Base-by-base conservation (phyloP, 1,139 yeast genomes). In the Debaryomyces singareniensis region DNA sequence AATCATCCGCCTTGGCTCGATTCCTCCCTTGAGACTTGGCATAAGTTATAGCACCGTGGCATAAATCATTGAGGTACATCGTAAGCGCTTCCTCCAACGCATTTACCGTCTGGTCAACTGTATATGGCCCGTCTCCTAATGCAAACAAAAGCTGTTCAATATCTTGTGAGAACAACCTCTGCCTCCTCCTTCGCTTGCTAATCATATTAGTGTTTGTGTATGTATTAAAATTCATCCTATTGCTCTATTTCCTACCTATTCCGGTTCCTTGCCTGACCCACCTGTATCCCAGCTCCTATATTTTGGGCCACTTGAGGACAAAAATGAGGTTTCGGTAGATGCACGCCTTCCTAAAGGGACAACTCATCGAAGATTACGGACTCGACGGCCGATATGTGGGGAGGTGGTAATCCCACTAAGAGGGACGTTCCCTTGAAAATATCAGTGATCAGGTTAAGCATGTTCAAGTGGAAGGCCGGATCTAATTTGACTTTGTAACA, bases 1-100 rank as follows among this genome's bases (percentile, higher is more conserved):
- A 77, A 51, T 89, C 97, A 37, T 86, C 95, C 31, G 87, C 79
- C 46, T 82, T 81, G 38, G 89, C 75, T 52, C 93, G 78, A 32
- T 74, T 74, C 28, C 94, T 67, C 27, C 79, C 78, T 13, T 56
- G 58, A 11, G 51, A 39, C 28, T 43, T 42, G 10, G 61, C 58
- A 32, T 46, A 51, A 6, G 39, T 34, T 6, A 48, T 38, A 9
- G 51, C 39, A 30, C 49, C 47, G 15, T 44, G 45, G 13, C 56
- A 45, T 4, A 86, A 64, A 45, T 82, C 89, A 4, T 78, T 71
- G 27, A 89, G 60, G 48, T 81, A 89, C 35, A 81, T 85, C 18
- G 81, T 75, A 11, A 89, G 68, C n/a, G 84, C 68, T 43, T 89
- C 97, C 47, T 89, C 97, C 14, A 89, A 54, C 4, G 84, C 76